A percentile compares a stretch with the other conserved stretches of the same genome.
Evolutionary conservation across 1,284 basidiomycete genomes (phyloP).

Genomic region (Irpex lacteus): DNA sequence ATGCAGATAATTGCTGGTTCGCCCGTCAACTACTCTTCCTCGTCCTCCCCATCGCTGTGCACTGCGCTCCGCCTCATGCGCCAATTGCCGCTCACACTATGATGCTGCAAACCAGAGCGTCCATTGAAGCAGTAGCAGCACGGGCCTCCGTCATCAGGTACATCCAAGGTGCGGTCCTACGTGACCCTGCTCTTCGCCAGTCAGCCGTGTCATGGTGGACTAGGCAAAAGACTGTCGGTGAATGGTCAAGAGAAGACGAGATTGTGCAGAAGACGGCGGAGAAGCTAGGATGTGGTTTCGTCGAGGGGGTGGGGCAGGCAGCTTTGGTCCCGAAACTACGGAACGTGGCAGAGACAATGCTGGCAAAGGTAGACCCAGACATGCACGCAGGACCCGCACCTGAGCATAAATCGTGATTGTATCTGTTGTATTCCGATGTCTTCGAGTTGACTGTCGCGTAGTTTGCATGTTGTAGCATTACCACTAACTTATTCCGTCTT

Average conservation of each 20-base stretch:
- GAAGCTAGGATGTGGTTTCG: background rate
- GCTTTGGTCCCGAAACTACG: background rate
- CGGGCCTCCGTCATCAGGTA: constrained; percentile 54
- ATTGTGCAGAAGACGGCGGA: constrained; percentile 49
- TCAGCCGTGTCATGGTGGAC: constrained; percentile 54
- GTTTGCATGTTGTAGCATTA: background rate
- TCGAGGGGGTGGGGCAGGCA: background rate
- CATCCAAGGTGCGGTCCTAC: constrained; percentile 50
- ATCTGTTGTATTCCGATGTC: background rate
- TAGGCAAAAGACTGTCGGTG: constrained; percentile 48
- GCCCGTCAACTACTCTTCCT: constrained; percentile 58
- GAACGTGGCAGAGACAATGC: background rate
- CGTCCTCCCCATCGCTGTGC: constrained; percentile 50
- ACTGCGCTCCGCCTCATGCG: constrained; percentile 36
- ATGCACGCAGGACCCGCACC: background rate
- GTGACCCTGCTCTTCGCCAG: constrained; percentile 45
- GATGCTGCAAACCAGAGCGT: background rate
- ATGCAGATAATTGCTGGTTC: constrained; percentile 59
- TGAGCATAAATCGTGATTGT: background rate
- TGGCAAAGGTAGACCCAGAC: background rate
- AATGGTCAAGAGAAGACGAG: constrained; percentile 42
- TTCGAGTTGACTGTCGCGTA: background rate
- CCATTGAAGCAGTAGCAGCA: background rate
- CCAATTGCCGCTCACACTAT: background rate
- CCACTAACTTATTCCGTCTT: background rate